Evolutionary conservation across 1,139 yeast species (phyloP).

Genomic region (Debaryomycetaceae sp.): DNA sequence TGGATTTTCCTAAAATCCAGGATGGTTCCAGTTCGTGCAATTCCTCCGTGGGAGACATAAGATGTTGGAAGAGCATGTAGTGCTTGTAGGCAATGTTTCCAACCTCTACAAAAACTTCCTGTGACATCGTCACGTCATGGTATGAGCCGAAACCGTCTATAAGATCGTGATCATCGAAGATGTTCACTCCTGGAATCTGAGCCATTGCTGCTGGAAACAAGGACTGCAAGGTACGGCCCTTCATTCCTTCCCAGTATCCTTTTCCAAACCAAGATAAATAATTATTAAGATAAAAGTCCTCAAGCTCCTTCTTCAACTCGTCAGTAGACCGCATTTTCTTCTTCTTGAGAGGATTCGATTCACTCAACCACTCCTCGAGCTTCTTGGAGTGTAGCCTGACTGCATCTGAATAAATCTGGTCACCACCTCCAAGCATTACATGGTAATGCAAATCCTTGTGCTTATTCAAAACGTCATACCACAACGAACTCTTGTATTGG

Average conservation of each 20-base stretch:
- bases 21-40: conserved; percentile 43
- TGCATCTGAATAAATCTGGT: conserved; percentile 87
- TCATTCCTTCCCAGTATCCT: conserved; percentile 77
- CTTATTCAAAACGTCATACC: conserved; percentile 77
- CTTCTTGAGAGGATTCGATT: conserved; percentile 47
- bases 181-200: conserved; percentile 77
- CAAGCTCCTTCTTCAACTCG: conserved; percentile 52
- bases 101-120: conserved; percentile 62
- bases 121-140: conserved; percentile 66
- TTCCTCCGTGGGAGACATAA: conserved; percentile 49
- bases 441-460: conserved; percentile 69
- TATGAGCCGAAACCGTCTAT: conserved; percentile 96
- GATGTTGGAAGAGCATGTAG: conserved; percentile 91
- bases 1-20: conserved; percentile 52
- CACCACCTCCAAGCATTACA: conserved; percentile 97
- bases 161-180: conserved; percentile 89
- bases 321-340: conserved; percentile 36
- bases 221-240: conserved; percentile 61
- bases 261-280: conserved; percentile 86
- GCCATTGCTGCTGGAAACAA: conserved; percentile 75
- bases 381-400: conserved; percentile 57
- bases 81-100: conserved; percentile 81
- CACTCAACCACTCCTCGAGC: conserved; percentile 61
- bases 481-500: conserved; percentile 67
- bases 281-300: conserved; percentile 63